Percentiles rank a stretch among this genome's conserved stretches.
These are phyloP conservation scores for Neurospora discreta DNA, from an alignment of 495 filamentous ascomycete genomes.

Conservation along the genomic window DNA sequence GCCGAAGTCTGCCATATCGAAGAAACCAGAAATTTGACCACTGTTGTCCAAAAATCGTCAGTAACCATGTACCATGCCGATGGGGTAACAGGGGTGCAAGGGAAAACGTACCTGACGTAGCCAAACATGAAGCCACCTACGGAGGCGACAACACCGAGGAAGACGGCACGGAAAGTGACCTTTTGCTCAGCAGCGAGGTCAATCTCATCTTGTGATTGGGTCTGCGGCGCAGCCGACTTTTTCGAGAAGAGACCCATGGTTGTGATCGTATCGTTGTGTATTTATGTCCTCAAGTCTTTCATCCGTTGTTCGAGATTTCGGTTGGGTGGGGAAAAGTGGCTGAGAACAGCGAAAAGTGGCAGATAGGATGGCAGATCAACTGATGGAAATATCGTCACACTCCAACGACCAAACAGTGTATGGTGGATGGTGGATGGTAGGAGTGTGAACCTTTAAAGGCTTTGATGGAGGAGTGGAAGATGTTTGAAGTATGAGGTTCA, in stretches of 20 bases:
- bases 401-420: neutral
- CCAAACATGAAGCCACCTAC: slow-evolving; percentile 79
- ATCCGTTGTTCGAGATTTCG: neutral
- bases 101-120: slow-evolving; percentile 48
- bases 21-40: slow-evolving; percentile 44
- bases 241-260: neutral
- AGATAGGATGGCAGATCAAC: neutral
- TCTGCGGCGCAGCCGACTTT: neutral
- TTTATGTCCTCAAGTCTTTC: neutral
- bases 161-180: slow-evolving; percentile 28
- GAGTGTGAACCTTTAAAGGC: neutral
- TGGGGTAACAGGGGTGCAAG: neutral
- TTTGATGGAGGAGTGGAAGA: neutral
- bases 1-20: slow-evolving; percentile 47
- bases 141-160: slow-evolving; percentile 38
- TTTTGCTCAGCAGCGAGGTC: slow-evolving; percentile 12
- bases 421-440: neutral
- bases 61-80: neutral
- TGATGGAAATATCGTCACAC: neutral
- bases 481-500: neutral
- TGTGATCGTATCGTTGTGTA: neutral
- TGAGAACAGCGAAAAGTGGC: neutral
- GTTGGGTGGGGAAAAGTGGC: neutral
- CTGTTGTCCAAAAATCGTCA: slow-evolving; percentile 6
- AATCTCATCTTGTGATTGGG: neutral